Conservation (phyloP, 1,284 basidiomycete species). For the Cryptococcus sp. region DNA sequence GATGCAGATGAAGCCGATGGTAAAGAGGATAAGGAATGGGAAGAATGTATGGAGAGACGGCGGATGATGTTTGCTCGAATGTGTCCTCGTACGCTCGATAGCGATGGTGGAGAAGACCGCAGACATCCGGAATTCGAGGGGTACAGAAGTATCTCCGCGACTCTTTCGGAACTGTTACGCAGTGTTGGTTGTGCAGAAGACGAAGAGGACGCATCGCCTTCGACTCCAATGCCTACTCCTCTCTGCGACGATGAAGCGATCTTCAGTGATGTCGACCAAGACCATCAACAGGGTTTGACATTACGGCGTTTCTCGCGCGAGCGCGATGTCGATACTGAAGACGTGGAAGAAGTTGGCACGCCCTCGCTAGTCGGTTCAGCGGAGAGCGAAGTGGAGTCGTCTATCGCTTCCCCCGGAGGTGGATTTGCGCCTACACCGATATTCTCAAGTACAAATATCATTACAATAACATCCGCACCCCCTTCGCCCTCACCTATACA, state of each 20-base stretch:
- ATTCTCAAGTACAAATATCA: too few species aligned
- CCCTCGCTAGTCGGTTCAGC: slow-evolving; percentile 24
- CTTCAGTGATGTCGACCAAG: neutral
- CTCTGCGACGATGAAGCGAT: neutral
- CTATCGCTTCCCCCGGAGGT: slow-evolving; percentile 7
- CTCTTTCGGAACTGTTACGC: slow-evolving; percentile 35
- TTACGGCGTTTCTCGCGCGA: neutral
- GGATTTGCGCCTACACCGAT: too few species aligned
- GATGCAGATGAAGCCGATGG: slow-evolving; percentile 14
- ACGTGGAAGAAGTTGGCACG: slow-evolving; percentile 14
- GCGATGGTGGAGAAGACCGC: slow-evolving; percentile 14
- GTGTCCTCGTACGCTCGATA: slow-evolving; percentile 15
- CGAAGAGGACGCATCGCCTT: neutral
- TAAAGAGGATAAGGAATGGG: slow-evolving; percentile 35
- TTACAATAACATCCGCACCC: too few species aligned
- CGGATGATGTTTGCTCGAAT: slow-evolving; percentile 50
- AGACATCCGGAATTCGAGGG: slow-evolving; percentile 47
- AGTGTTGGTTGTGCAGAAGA: slow-evolving; percentile 20
- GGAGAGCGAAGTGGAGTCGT: slow-evolving; percentile 24
- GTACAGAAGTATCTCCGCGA: slow-evolving; percentile 45
- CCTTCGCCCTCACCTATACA: too few species aligned
- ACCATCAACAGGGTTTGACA: neutral
- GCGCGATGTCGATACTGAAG: neutral
- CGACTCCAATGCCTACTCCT: neutral
- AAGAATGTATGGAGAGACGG: slow-evolving; percentile 45